These are phyloP conservation scores for Psidium guajava DNA, from an alignment of 345 rosid genomes.

Conservation along the genomic window DNA sequence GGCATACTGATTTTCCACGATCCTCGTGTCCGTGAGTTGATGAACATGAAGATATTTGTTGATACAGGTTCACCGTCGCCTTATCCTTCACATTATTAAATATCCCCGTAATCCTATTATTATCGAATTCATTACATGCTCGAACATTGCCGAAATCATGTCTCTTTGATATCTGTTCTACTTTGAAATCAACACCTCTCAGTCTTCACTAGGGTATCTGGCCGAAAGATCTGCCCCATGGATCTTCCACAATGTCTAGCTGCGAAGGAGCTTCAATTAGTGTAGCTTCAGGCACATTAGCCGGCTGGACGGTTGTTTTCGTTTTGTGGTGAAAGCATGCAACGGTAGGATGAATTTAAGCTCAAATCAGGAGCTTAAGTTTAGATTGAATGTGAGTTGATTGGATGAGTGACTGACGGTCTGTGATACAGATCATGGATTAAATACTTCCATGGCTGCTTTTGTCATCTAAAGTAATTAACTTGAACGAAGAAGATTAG, in stretches of 20 bases:
- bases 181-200: neutral
- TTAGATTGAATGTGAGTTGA: neutral
- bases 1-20: constrained; percentile 94
- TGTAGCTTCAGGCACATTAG: neutral
- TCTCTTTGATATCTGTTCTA: neutral
- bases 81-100: neutral
- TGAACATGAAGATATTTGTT: constrained; percentile 98
- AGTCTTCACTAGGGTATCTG: neutral
- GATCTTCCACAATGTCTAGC: neutral
- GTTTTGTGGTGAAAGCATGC: neutral
- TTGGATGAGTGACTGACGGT: neutral
- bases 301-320: neutral
- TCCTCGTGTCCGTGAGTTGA: constrained; percentile 70
- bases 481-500: neutral
- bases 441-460: neutral
- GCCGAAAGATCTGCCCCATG: neutral
- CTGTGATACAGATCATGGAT: neutral
- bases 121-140: neutral
- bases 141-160: neutral
- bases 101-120: neutral
- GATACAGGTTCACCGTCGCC: constrained; percentile 62
- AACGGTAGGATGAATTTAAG: neutral
- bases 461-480: neutral
- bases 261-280: neutral
- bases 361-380: neutral